phyloP scores from a whole-genome alignment of 164 flowering plant species.

The Piper betle region DNA sequence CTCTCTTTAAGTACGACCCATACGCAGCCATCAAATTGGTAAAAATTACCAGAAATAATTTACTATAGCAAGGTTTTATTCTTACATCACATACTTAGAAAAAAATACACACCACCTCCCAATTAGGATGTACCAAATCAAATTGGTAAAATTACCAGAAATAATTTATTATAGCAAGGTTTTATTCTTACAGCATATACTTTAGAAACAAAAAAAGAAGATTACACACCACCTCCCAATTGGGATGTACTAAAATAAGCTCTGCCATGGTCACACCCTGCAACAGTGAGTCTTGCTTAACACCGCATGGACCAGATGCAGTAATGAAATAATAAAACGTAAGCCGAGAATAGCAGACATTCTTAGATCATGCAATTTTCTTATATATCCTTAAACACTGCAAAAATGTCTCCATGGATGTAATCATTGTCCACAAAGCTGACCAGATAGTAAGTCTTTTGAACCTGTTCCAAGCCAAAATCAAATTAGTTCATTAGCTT shows the following conservation, averaged over 20 bases:
- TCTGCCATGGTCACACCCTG: background rate
- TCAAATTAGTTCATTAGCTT: background rate
- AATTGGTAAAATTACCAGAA: background rate
- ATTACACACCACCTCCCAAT: background rate
- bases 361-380: background rate
- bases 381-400: slow-evolving; percentile 45
- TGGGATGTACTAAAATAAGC: background rate
- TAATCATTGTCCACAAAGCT: slow-evolving; percentile 83
- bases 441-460: slow-evolving; percentile 56
- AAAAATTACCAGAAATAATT: background rate
- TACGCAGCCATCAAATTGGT: no score
- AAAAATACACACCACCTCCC: background rate
- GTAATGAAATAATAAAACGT: background rate
- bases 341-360: background rate
- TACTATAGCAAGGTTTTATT: background rate
- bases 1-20: no score
- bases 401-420: slow-evolving; percentile 54
- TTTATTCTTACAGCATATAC: background rate
- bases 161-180: background rate
- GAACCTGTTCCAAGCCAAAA: slow-evolving; percentile 29
- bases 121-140: background rate
- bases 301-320: background rate
- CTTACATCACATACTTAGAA: background rate
- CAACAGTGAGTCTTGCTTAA: background rate
- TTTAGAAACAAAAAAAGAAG: background rate